These are phyloP conservation scores for Aureobasidium sp. DNA, from an alignment of 2,329 filamentous ascomycete genomes.

Conservation along the genomic window DNA sequence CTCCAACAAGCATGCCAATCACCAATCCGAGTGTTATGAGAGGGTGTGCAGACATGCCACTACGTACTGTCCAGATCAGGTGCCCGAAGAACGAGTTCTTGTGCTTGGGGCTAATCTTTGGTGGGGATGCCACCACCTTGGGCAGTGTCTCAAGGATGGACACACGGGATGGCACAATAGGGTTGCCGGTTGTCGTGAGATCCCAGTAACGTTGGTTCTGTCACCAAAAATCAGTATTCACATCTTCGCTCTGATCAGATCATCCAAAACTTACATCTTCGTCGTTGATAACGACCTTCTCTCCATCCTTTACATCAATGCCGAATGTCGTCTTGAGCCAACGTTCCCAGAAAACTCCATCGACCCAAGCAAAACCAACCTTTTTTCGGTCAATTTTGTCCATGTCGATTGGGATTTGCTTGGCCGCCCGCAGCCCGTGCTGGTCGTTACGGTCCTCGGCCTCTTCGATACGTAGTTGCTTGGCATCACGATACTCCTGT, in stretches of 20 bases:
- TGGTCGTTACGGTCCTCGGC: slow-evolving; percentile 89
- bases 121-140: slow-evolving; percentile 58
- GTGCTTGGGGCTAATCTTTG: slow-evolving; percentile 66
- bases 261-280: slow-evolving; percentile 65
- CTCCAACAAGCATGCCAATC: slow-evolving; percentile 37
- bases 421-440: slow-evolving; percentile 74
- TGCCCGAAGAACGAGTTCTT: slow-evolving; percentile 66
- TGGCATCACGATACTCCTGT: slow-evolving; percentile 86
- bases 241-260: slow-evolving; percentile 19
- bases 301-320: slow-evolving; percentile 74
- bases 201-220: slow-evolving; percentile 95
- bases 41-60: slow-evolving; percentile 36
- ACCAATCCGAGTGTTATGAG: slow-evolving; percentile 44
- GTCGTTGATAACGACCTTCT: slow-evolving; percentile 92
- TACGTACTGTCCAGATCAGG: slow-evolving; percentile 46
- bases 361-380: slow-evolving; percentile 93
- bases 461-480: slow-evolving; percentile 92
- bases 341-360: slow-evolving; percentile 92
- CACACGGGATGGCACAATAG: slow-evolving; percentile 80
- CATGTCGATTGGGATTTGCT: slow-evolving; percentile 87
- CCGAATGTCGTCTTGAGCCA: slow-evolving; percentile 96
- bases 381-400: slow-evolving; percentile 78
- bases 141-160: slow-evolving; percentile 81
- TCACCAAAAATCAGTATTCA: background rate
- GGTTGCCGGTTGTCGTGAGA: slow-evolving; percentile 75